These are phyloP conservation scores for Saccharomyces hybrid DNA, from an alignment of 1,139 yeast genomes.

Conservation along the genomic window DNA sequence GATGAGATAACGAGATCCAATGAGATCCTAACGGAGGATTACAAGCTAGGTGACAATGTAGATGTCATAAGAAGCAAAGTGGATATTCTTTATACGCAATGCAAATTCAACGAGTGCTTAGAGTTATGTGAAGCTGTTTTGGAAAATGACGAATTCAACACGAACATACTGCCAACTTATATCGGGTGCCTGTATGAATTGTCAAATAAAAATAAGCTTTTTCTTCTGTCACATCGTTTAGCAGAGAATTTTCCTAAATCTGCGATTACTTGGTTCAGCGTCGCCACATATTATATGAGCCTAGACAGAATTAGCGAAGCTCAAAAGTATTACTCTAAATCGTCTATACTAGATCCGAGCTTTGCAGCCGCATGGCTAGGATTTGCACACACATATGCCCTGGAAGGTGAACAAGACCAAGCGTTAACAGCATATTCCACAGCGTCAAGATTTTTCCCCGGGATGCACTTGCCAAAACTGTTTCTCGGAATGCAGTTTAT, in stretches of 20 bases:
- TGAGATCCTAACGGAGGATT: conserved; percentile 58
- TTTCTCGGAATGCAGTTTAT: conserved; percentile 95
- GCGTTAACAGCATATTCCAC: conserved; percentile 96
- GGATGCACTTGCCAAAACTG: conserved; percentile 83
- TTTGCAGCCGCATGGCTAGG: conserved; percentile 98
- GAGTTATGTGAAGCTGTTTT: conserved; percentile 62
- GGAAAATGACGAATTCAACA: conserved; percentile 60
- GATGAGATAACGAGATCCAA: conserved; percentile 61
- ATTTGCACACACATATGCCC: conserved; percentile 95
- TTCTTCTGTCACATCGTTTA: conserved; percentile 73
- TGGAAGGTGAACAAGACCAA: conserved; percentile 97
- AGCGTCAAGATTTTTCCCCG: conserved; percentile 89
- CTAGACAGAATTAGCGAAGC: conserved; percentile 75
- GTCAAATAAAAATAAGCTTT: conserved; percentile 75
- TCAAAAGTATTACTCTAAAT: conserved; percentile 78
- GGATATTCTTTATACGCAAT: conserved; percentile 65
- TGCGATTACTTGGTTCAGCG: conserved; percentile 86
- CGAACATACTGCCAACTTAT: conserved; percentile 70
- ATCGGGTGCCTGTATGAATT: conserved; percentile 80
- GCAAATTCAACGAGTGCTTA: conserved; percentile 72
- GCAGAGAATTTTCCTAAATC: conserved; percentile 80
- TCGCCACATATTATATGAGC: conserved; percentile 81
- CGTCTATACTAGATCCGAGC: conserved; percentile 81
- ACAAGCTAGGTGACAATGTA: conserved; percentile 56
- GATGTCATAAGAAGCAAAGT: conserved; percentile 68